Conservation (phyloP, 352 stramenopile genomes). For the Pythium vanterpoolii region DNA sequence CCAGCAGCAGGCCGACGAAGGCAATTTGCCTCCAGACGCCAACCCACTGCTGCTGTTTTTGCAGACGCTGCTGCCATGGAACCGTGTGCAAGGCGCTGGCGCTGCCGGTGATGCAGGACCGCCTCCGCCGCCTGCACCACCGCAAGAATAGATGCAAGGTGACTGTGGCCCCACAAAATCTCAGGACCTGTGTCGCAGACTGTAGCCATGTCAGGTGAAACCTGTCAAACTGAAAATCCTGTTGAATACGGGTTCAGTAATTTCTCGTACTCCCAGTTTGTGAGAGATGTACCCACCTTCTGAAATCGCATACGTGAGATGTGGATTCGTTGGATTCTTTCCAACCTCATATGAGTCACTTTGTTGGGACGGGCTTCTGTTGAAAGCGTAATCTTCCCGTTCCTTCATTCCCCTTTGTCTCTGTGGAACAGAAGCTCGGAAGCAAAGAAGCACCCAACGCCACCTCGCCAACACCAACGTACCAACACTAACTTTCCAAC, state of each 20-base stretch:
- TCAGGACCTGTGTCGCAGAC: neutral
- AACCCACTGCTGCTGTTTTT: conserved; percentile 84
- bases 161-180: neutral
- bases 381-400: neutral
- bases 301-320: neutral
- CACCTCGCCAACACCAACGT: neutral
- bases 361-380: conserved; percentile 6
- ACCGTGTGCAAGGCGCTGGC: conserved; percentile 68
- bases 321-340: neutral
- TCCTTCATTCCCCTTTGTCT: neutral
- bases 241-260: neutral
- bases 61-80: conserved; percentile 83
- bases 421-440: conserved; percentile 1
- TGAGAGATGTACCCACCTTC: neutral
- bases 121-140: conserved; percentile 16
- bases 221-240: conserved; percentile 1
- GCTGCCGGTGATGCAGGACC: too few relatives aligned
- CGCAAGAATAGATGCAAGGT: conserved; percentile 8
- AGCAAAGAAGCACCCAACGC: neutral
- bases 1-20: conserved; percentile 61
- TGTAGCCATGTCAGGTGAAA: conserved; percentile 25
- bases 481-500: neutral
- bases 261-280: neutral
- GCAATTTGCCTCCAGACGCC: conserved; percentile 69
- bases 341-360: neutral